Conservation (phyloP, 2,329 filamentous ascomycete genomes). For the Cladobotryum mycophilum region DNA sequence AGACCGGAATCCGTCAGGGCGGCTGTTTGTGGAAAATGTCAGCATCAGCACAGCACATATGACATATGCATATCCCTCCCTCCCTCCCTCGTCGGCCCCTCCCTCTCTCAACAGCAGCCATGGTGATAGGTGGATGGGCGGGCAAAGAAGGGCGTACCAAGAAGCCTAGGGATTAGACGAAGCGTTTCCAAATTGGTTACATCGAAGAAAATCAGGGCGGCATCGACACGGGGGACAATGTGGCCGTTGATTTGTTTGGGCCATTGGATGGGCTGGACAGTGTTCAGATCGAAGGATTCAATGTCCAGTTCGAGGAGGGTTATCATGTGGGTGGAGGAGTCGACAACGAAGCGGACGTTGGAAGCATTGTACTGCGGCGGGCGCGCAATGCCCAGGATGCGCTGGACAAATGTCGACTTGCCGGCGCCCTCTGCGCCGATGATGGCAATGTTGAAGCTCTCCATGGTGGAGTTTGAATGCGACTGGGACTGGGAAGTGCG, state of each 20-base stretch:
- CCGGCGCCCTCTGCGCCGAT: constrained; percentile 61
- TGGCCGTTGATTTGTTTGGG: constrained; percentile 63
- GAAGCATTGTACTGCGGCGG: constrained; percentile 49
- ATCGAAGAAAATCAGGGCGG: constrained; percentile 81
- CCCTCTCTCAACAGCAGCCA: not conserved
- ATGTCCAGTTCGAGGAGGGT: constrained; percentile 61
- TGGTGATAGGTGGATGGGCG: not conserved
- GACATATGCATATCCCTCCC: not conserved
- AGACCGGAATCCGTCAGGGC: constrained; percentile 65
- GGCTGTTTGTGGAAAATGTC: constrained; percentile 41
- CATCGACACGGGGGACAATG: constrained; percentile 70
- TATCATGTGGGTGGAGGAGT: constrained; percentile 51
- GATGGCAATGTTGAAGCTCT: constrained; percentile 58
- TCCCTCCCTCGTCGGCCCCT: not conserved
- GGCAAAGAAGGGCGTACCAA: constrained; percentile 49
- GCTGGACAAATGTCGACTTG: constrained; percentile 63
- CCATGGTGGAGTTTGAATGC: constrained; percentile 39
- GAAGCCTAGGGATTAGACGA: constrained; percentile 63
- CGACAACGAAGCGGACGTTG: constrained; percentile 51
- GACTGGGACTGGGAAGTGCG: constrained; percentile 24
- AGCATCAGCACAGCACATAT: constrained; percentile 3
- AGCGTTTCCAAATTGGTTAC: constrained; percentile 73
- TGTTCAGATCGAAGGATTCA: constrained; percentile 56
- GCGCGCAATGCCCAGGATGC: constrained; percentile 49
- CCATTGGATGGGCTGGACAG: constrained; percentile 55